A percentile compares a stretch with the other conserved stretches of the same genome.
Evolutionary conservation across 2,329 filamentous ascomycete genomes (phyloP).

Genomic region (Cadophora sp.): DNA sequence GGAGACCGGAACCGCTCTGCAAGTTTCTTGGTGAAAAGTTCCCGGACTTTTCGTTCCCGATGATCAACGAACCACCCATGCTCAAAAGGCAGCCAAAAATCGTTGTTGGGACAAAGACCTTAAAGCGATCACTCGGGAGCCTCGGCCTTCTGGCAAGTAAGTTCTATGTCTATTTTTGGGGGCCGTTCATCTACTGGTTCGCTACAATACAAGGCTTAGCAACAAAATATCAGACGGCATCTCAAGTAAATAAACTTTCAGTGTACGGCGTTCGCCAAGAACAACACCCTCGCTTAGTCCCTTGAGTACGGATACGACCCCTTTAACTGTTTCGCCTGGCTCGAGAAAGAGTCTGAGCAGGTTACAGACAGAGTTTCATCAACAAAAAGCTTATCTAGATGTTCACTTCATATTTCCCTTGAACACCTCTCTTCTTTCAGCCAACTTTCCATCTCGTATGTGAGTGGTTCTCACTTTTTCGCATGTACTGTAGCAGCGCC

Average conservation of each 20-base stretch:
- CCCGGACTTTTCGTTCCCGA: background rate
- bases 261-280: background rate
- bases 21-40: background rate
- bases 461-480: conserved; percentile 6
- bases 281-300: background rate
- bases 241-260: background rate
- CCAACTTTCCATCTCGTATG: background rate
- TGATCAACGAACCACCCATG: conserved; percentile 3
- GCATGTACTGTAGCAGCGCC: background rate
- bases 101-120: background rate
- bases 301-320: background rate
- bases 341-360: background rate
- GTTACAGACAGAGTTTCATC: conserved; percentile 20
- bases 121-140: background rate
- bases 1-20: conserved; percentile 7
- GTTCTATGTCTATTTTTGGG: background rate
- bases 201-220: background rate
- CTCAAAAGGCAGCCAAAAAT: background rate
- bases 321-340: conserved; percentile 10
- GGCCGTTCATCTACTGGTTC: background rate
- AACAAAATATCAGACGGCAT: background rate
- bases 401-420: background rate
- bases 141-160: background rate
- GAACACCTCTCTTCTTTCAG: background rate
- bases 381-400: conserved; percentile 6